A percentile compares a stretch with the other conserved stretches of the same genome.
Evolutionary conservation across 78 protist species (phyloP).

Genomic region (Dictyostelium discoideum): DNA sequence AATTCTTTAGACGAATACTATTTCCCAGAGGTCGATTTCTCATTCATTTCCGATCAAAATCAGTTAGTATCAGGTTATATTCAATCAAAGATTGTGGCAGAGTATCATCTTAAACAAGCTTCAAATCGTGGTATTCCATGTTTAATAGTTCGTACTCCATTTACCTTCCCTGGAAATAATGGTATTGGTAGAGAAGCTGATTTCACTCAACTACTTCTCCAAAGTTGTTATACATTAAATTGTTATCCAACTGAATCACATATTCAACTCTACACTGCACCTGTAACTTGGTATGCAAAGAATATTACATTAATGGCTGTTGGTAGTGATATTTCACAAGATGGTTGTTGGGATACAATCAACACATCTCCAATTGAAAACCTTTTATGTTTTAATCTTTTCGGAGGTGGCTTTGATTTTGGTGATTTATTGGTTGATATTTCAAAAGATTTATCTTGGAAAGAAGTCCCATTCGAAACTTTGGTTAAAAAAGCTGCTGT

Average conservation of each 20-base stretch:
- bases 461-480: neutral
- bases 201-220: neutral
- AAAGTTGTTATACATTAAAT: neutral
- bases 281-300: neutral
- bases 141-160: neutral
- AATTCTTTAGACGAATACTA: neutral
- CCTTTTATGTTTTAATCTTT: neutral
- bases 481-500: neutral
- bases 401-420: neutral
- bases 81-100: constrained; percentile 50
- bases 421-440: neutral
- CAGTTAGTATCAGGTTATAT: constrained; percentile 32
- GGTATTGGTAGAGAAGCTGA: constrained; percentile 3
- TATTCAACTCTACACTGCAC: neutral
- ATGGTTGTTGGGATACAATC: neutral
- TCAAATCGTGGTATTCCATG: constrained; percentile 32
- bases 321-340: neutral
- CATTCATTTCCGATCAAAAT: neutral
- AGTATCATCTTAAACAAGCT: constrained; percentile 18
- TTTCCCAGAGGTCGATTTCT: neutral
- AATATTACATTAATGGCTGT: neutral
- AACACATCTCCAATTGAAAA: neutral
- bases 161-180: neutral
- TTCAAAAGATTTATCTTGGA: neutral
- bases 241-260: neutral